These are phyloP conservation scores for Cladorrhinum sp. DNA, from an alignment of 2,329 filamentous ascomycete genomes.

Conservation along the genomic window DNA sequence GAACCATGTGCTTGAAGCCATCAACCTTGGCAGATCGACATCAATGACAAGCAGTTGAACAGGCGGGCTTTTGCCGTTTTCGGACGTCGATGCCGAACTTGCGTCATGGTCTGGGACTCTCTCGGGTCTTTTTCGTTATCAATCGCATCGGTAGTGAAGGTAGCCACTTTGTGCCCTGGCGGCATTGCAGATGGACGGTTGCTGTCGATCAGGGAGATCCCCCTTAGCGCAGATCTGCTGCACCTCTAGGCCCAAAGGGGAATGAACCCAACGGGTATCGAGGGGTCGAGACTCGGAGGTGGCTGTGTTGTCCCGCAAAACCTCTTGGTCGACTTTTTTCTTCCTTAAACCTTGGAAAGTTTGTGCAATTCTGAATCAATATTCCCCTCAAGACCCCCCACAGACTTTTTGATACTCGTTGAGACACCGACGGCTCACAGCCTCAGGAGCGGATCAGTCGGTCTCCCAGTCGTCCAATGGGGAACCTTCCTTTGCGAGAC, in stretches of 20 bases:
- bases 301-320: constrained; percentile 7
- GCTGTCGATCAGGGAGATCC: constrained; percentile 2
- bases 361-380: background rate
- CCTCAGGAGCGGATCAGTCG: constrained; percentile 3
- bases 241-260: constrained; percentile 2
- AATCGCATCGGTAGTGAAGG: background rate
- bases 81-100: background rate
- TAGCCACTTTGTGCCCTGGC: background rate
- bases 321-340: background rate
- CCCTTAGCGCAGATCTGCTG: constrained; percentile 8
- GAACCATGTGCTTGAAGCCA: background rate
- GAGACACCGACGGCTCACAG: constrained; percentile 12
- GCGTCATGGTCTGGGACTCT: background rate
- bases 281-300: constrained; percentile 4
- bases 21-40: constrained; percentile 1
- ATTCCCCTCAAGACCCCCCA: background rate
- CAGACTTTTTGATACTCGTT: background rate
- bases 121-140: constrained; percentile 2
- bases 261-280: background rate
- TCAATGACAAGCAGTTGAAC: background rate
- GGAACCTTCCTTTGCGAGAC: background rate
- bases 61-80: constrained; percentile 5
- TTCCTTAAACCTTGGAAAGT: background rate
- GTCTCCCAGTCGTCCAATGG: background rate
- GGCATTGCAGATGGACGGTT: background rate